These are phyloP conservation scores for Echinosophora koreensis DNA, from an alignment of 306 rosid species.

Conservation along the genomic window DNA sequence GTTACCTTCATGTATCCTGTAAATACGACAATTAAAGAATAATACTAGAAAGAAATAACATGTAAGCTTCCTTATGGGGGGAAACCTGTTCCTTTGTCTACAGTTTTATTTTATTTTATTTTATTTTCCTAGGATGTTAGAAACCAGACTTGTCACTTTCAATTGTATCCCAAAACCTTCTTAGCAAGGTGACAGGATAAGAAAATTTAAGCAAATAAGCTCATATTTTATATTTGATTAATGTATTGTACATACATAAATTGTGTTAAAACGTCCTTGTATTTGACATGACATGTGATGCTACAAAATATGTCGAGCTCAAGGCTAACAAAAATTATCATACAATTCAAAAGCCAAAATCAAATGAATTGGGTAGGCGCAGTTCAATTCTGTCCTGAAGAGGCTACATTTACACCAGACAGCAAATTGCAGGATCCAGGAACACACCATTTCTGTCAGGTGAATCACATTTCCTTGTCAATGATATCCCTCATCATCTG, in stretches of 20 bases:
- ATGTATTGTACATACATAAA: constrained; percentile 34
- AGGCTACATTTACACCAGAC: constrained; percentile 47
- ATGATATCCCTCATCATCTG: constrained; percentile 95
- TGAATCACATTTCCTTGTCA: constrained; percentile 72
- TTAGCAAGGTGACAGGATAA: constrained; percentile 7
- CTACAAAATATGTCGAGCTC: constrained; percentile 45
- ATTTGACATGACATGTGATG: constrained; percentile 45
- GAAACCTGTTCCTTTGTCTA: constrained; percentile 37
- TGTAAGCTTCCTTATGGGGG: constrained; percentile 37
- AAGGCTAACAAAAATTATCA: constrained; percentile 32
- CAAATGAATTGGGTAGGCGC: constrained; percentile 47
- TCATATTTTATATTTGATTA: constrained; percentile 39
- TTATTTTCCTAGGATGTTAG: constrained; percentile 20
- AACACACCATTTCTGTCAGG: constrained; percentile 30
- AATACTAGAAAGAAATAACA: constrained; percentile 27
- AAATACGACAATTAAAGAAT: constrained; percentile 37
- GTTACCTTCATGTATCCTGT: constrained; percentile 31
- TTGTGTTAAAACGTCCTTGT: constrained; percentile 36
- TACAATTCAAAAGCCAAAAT: constrained; percentile 40
- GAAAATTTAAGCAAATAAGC: constrained; percentile 11
- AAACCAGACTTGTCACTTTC: constrained; percentile 41
- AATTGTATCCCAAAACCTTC: constrained; percentile 9
- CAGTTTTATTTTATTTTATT: not conserved
- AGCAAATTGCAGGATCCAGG: constrained; percentile 44
- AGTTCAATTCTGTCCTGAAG: constrained; percentile 39